These are phyloP conservation scores for Neurospora sp. DNA, from an alignment of 495 filamentous ascomycete species.

Conservation along the genomic window DNA sequence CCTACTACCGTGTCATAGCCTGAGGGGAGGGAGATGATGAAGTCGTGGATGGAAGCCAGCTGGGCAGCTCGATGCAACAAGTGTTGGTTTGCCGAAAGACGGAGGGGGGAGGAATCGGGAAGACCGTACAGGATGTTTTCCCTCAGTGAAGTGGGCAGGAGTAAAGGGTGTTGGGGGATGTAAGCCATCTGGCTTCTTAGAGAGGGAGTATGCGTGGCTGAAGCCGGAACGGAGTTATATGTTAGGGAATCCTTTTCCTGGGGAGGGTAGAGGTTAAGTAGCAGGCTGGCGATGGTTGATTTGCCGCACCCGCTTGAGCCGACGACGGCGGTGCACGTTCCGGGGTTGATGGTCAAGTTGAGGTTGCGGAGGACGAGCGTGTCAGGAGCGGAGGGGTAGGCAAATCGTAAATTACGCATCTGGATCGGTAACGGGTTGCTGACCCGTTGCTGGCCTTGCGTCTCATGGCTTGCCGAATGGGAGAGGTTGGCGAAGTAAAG, in stretches of 20 bases:
- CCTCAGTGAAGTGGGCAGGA: slow-evolving; percentile 64
- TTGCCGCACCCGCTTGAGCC: slow-evolving; percentile 83
- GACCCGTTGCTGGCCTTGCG: slow-evolving; percentile 30
- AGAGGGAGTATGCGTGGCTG: slow-evolving; percentile 32
- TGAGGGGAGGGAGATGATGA: slow-evolving; percentile 58
- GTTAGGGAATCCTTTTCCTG: slow-evolving; percentile 30
- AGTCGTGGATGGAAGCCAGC: slow-evolving; percentile 73
- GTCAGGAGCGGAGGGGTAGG: slow-evolving; percentile 52
- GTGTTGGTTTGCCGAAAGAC: slow-evolving; percentile 10
- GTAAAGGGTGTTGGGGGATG: slow-evolving; percentile 66
- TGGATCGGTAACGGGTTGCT: slow-evolving; percentile 47
- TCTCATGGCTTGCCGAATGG: slow-evolving; percentile 55
- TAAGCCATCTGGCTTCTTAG: too few species aligned
- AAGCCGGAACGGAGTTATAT: slow-evolving; percentile 46
- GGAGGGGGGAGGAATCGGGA: slow-evolving; percentile 29
- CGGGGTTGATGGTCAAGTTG: slow-evolving; percentile 46
- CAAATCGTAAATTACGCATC: slow-evolving; percentile 51
- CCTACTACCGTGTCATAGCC: slow-evolving; percentile 72
- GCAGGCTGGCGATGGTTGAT: slow-evolving; percentile 68
- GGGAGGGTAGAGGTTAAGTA: slow-evolving; percentile 40
- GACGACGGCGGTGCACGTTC: slow-evolving; percentile 63
- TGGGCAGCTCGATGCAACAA: slow-evolving; percentile 48
- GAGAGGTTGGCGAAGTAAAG: slow-evolving; percentile 55
- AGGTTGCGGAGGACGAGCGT: slow-evolving; percentile 48
- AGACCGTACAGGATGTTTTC: slow-evolving; percentile 80